Base-by-base conservation (phyloP, 345 rosid species). In the Eutrema japonicum region DNA sequence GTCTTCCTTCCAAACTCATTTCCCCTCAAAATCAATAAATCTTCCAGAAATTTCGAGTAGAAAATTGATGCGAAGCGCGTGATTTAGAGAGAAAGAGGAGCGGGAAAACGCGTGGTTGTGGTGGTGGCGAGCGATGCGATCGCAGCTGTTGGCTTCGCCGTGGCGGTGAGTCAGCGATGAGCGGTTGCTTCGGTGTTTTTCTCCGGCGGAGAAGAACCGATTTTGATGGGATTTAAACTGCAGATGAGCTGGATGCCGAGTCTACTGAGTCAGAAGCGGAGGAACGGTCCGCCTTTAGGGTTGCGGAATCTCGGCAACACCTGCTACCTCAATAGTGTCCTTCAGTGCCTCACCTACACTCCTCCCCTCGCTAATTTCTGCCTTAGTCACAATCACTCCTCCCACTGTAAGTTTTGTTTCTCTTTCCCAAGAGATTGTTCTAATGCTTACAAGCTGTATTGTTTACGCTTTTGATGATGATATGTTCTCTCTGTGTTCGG, bases 291-390 rank as follows among this genome's bases (percentile, higher is more conserved):
- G 37, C 99, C 99, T 10, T 68, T 96, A 85, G 98, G 99, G 81
- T 81, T 96, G 61, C 82, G 75, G 57, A 96, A 96, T 77, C 98
- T 96, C 80, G 97, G 99, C 80, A 96, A 96, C 82, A 82, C 97
- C 35, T 96, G 99, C 64, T 96, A 96, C 77, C 91, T 96, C 74
- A 96, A 96, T 82, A 87, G 96, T 85, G 99, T 86, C 33, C 87
- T 86, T 51, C 89, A 90, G 84, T 91, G 99, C 66, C 99, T 96
- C 72, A 96, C 99, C 62, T 89, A 89, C 83, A 92, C 99, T 56
- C 97, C 99, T 68, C 99, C 99, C 14, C 85, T 96, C 49, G 99
- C 99, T 65, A 90, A 96, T 87, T 92, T 92, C 82, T 96, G 99
- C 76, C 98, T 96, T 68, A 67, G 75, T 38, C 78, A 68, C 45